A percentile compares a stretch with the other conserved stretches of the same genome.
phyloP scores from a whole-genome alignment of 1,139 yeast genomes.

The Citeromyces hawaiiensis region DNA sequence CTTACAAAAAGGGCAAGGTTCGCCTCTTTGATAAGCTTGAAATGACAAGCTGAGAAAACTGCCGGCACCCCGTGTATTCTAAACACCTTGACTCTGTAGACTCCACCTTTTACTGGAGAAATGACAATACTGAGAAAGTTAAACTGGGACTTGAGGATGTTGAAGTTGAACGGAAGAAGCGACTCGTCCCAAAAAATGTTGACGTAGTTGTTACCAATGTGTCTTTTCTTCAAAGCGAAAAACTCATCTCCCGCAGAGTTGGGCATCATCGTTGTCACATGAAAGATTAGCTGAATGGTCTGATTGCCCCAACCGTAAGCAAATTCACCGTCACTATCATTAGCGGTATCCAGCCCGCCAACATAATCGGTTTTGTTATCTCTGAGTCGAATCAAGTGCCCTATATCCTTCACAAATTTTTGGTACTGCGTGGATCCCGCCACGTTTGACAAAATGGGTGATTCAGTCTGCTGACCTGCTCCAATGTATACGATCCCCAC shows the following conservation, averaged over 20 bases:
- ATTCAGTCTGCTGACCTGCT: slow-evolving; percentile 48
- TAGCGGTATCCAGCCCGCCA: slow-evolving; percentile 69
- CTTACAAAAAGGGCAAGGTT: slow-evolving; percentile 53
- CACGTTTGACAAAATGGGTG: slow-evolving; percentile 49
- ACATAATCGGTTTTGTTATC: slow-evolving; percentile 45
- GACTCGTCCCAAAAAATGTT: slow-evolving; percentile 74
- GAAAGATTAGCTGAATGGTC: slow-evolving; percentile 61
- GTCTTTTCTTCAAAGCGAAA: slow-evolving; percentile 57
- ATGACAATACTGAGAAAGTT: slow-evolving; percentile 73
- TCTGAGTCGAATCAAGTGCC: slow-evolving; percentile 41
- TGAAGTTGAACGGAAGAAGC: slow-evolving; percentile 53
- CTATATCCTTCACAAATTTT: slow-evolving; percentile 43
- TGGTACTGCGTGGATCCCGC: slow-evolving; percentile 56
- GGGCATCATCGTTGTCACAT: slow-evolving; percentile 75
- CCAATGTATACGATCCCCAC: slow-evolving; percentile 69
- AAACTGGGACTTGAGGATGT: slow-evolving; percentile 64
- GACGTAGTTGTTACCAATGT: slow-evolving; percentile 78
- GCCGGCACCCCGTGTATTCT: slow-evolving; percentile 66
- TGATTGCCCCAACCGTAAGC: slow-evolving; percentile 68
- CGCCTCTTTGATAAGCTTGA: slow-evolving; percentile 51
- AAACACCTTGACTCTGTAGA: slow-evolving; percentile 48
- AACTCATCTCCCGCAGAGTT: slow-evolving; percentile 26
- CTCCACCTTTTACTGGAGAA: slow-evolving; percentile 29
- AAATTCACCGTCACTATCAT: slow-evolving; percentile 61
- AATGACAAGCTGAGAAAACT: slow-evolving; percentile 62